Percentiles rank a stretch among this genome's conserved stretches.
These are phyloP conservation scores for Helicosporidium sp. DNA, from an alignment of 139 green algal species.

Conservation along the genomic window DNA sequence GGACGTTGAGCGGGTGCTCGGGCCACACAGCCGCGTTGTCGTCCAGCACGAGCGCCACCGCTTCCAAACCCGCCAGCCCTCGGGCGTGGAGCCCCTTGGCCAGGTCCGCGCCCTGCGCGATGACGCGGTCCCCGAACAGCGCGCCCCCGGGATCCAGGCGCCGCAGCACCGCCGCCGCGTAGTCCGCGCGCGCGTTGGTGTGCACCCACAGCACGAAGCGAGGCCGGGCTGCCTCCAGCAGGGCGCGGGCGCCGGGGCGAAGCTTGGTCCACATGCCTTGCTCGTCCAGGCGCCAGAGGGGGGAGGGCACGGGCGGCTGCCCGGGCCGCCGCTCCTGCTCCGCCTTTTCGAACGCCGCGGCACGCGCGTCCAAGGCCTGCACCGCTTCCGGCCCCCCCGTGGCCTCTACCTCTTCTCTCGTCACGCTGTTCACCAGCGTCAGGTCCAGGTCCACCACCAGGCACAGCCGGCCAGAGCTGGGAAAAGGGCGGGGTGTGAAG, in stretches of 20 bases:
- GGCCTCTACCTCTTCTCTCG: slow-evolving; percentile 11
- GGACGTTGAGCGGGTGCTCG: slow-evolving; percentile 54
- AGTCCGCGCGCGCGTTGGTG: slow-evolving; percentile 57
- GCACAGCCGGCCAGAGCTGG: slow-evolving; percentile 12
- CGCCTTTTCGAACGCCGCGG: background rate
- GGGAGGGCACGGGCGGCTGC: slow-evolving; percentile 2
- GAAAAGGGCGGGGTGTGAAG: too few species aligned
- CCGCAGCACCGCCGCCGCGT: slow-evolving; percentile 58
- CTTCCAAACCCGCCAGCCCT: slow-evolving; percentile 7
- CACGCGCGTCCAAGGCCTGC: background rate
- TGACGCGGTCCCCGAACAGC: slow-evolving; percentile 52
- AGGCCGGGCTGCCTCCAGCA: slow-evolving; percentile 24
- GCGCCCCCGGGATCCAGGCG: slow-evolving; percentile 50
- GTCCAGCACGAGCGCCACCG: slow-evolving; percentile 64
- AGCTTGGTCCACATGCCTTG: slow-evolving; percentile 80
- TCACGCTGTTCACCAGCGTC: slow-evolving; percentile 72
- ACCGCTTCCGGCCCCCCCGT: background rate
- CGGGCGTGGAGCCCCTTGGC: slow-evolving; percentile 5
- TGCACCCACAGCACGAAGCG: slow-evolving; percentile 80
- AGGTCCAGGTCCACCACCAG: slow-evolving; percentile 90
- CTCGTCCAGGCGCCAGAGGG: slow-evolving; percentile 43
- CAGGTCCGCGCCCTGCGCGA: slow-evolving; percentile 24
- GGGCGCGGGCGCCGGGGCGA: slow-evolving; percentile 43
- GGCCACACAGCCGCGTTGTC: slow-evolving; percentile 76
- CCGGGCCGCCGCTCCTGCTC: slow-evolving; percentile 5